Percentiles rank a stretch among this genome's conserved stretches.
phyloP scores from a whole-genome alignment of 441 rosid species.

The Hura crepitans region DNA sequence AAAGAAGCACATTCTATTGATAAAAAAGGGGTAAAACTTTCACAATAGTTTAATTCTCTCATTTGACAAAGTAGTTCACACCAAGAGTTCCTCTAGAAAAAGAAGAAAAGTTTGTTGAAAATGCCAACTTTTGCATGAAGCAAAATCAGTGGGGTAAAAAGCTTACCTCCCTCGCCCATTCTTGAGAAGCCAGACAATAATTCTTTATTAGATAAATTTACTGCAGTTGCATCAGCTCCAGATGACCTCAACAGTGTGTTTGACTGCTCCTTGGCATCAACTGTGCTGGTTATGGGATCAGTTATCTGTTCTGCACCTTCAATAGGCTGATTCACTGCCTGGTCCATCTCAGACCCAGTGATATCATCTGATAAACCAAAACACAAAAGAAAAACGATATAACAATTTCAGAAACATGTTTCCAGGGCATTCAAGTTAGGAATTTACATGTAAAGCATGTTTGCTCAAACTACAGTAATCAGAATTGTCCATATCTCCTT shows the following conservation, averaged over 20 bases:
- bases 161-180: conserved; percentile 33
- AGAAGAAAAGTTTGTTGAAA: not conserved
- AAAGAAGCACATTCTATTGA: not conserved
- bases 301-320: conserved; percentile 19
- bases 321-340: conserved; percentile 23
- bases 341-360: conserved; percentile 44
- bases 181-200: conserved; percentile 18
- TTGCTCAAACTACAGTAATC: not conserved
- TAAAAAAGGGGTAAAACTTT: conserved; percentile 3
- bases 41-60: not conserved
- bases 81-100: not conserved
- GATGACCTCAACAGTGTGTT: conserved; percentile 18
- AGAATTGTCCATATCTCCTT: not conserved
- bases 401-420: conserved; percentile 1
- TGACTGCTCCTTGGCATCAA: conserved; percentile 26
- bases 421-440: not conserved
- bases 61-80: not conserved
- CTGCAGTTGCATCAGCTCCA: conserved; percentile 23
- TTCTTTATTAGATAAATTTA: conserved; percentile 14
- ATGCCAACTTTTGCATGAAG: conserved; percentile 1
- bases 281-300: conserved; percentile 14
- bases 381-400: conserved; percentile 14
- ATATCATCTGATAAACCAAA: conserved; percentile 61
- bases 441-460: conserved; percentile 1
- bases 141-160: conserved; percentile 1